Evolutionary conservation across 805 yeast species (phyloP), one percentile per base, ranked within the genome.

Genomic region (Torulaspora microellipsoides): DNA sequence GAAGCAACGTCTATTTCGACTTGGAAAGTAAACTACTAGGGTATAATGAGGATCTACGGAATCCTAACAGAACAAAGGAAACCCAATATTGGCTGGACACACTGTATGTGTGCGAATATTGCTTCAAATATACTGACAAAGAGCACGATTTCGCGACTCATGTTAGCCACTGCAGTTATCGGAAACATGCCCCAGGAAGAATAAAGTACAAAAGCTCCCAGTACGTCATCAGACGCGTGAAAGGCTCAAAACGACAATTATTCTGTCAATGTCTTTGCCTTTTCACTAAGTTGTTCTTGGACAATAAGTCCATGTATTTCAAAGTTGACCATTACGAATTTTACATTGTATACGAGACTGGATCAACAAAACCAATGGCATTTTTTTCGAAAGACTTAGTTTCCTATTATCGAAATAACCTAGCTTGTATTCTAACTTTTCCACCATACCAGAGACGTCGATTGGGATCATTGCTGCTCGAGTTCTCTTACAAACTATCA

Each of bases 371-470:
- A 40, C 90, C 91, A 1, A 81, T 90, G 83, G 99, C 97, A 1
- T 93, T 88, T 59, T 93, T 88, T 58, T 89, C 97, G 11, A 85
- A 86, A 54, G 99, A 93, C 57, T 67, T 83, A 34, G 68, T 84
- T 0, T 81, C 96, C 0, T 73, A 75, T 64, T 91, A 85, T 41
- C 74, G 78, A 40, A 86, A 90, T 61, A 93, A 91, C 59, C 68
- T 93, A 31, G 96, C 97, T 0, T 93, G 98, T 59, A 85, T 93
- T 10, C 72, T 93, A 51, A 80, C 88, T 3, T 85, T 93, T 48
- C 99, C 99, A 1, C 96, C 96, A 2, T 93, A 80, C 60, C 98
- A 91, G 61, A 71, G 87, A 45, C 73, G 75, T 32, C 82, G 79
- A 7, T 62, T 90, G 20, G 99, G 98, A 0, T 79, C 87, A 4